Evolutionary conservation across 75 land plant genomes (phyloP), one percentile per base, ranked within the genome.

Genomic region (Selaginella tamariscina): DNA sequence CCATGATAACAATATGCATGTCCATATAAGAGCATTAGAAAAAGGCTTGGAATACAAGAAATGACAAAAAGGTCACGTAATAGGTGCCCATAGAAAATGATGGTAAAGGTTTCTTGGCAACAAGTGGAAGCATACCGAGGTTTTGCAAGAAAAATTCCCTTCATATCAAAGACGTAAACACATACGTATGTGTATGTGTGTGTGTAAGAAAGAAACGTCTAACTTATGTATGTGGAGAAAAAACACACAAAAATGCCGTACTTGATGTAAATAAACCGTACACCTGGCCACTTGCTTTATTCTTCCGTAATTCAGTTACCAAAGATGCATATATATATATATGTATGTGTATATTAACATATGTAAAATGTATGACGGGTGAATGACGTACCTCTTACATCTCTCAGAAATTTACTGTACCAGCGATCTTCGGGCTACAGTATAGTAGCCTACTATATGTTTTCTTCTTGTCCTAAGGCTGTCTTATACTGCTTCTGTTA

Each of bases 21-120:
- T 39, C 49, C 49, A 5, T 39, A 15, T 39, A 39, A 39, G 49
- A 39, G 5, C 49, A 39, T 15, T 15, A 39, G 15, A 39, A 5
- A 39, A 5, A 39, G 49, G 49, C 49, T 39, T 39, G 49, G 49
- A 5, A 39, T 5, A 15, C 49, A 39, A 39, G 49, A 39, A 39
- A 39, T 39, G 49, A 39, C 49, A 39, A 39, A 39, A 15, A 39
- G 49, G 5, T 39, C 49, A 39, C 49, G 15, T 39, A 15, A 39
- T 39, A 39, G 49, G 49, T 39, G 49, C 49, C 49, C 49, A 5
- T 39, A 39, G 49, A 39, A 39, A 39, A 39, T 39, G 49, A 39
- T 39, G 49, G 49, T 39, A 15, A 15, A 5, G 49, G n/a, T n/a
- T n/a, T 39, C 5, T 15, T 39, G 49, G 49, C 49, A 5, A 5